Conservation (phyloP, 257 asterid species). For the Euphrasia confusa region DNA sequence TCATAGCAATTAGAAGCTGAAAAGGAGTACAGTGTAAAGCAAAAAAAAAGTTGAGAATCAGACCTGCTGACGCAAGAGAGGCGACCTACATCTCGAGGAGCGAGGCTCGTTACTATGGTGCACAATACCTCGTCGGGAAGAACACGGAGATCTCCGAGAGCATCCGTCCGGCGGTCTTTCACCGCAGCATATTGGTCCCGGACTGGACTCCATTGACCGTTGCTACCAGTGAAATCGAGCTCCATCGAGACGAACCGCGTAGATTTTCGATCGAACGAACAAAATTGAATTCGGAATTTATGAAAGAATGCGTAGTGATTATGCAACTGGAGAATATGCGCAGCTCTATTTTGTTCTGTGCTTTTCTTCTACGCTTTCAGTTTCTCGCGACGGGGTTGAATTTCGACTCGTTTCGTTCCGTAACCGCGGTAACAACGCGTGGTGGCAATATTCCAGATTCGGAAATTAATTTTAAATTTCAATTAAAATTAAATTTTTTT, state of each 20-base stretch:
- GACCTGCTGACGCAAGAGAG: conserved; percentile 95
- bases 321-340: conserved; percentile 23
- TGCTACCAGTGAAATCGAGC: conserved; percentile 5
- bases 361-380: background rate
- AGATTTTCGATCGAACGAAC: background rate
- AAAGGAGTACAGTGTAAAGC: background rate
- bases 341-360: background rate
- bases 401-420: too few relatives aligned
- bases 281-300: background rate
- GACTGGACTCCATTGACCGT: conserved; percentile 22
- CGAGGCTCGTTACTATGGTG: conserved; percentile 40
- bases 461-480: background rate
- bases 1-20: conserved; percentile 4
- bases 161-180: conserved; percentile 64
- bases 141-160: conserved; percentile 66
- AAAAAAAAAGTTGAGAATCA: background rate
- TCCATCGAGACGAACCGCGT: conserved; percentile 26
- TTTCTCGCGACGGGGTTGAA: background rate
- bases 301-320: conserved; percentile 28
- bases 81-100: conserved; percentile 78
- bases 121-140: conserved; percentile 80
- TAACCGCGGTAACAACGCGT: too few relatives aligned
- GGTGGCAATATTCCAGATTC: background rate
- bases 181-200: conserved; percentile 21
- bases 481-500: too few relatives aligned